Percentiles rank a stretch among this genome's conserved stretches.
Evolutionary conservation across 2,329 filamentous ascomycete species (phyloP).

Genomic region (Lasiodiplodia sp.): DNA sequence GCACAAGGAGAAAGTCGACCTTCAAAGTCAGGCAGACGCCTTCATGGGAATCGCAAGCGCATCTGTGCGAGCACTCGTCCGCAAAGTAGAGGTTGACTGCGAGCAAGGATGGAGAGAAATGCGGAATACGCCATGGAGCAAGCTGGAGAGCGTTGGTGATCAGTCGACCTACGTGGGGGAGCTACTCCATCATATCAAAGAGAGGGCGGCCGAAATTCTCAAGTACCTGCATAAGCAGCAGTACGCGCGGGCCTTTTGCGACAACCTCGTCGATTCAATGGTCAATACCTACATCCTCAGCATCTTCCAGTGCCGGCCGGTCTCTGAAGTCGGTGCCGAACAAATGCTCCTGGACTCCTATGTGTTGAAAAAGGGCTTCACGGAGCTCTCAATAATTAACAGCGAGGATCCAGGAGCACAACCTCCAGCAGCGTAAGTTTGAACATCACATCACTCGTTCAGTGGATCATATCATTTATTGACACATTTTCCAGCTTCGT

Average conservation of each 20-base stretch:
- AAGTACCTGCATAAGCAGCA: constrained; percentile 84
- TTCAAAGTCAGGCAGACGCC: constrained; percentile 91
- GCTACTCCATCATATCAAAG: constrained; percentile 75
- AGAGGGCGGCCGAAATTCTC: constrained; percentile 76
- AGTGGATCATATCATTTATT: constrained; percentile 24
- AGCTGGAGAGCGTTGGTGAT: constrained; percentile 90
- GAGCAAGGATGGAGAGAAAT: constrained; percentile 95
- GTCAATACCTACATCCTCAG: constrained; percentile 80
- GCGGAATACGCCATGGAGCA: constrained; percentile 94
- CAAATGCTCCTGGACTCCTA: constrained; percentile 99
- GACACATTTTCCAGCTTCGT: constrained; percentile 66
- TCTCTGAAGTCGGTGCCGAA: constrained; percentile 93
- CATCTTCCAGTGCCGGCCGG: constrained; percentile 86
- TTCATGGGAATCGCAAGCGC: constrained; percentile 95
- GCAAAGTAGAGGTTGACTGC: constrained; percentile 80
- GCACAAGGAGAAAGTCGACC: constrained; percentile 75
- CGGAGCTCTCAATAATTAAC: constrained; percentile 70
- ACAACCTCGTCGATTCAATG: constrained; percentile 91
- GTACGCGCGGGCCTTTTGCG: constrained; percentile 92
- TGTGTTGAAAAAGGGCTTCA: constrained; percentile 80
- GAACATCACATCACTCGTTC: constrained; percentile 33
- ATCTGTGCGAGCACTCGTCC: constrained; percentile 82
- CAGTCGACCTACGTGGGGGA: constrained; percentile 92
- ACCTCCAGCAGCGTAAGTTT: constrained; percentile 57
- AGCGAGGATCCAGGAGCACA: constrained; percentile 63